A percentile compares a stretch with the other conserved stretches of the same genome.
Conservation (phyloP, 495 filamentous ascomycete genomes). For the Entonaema liquescens region DNA sequence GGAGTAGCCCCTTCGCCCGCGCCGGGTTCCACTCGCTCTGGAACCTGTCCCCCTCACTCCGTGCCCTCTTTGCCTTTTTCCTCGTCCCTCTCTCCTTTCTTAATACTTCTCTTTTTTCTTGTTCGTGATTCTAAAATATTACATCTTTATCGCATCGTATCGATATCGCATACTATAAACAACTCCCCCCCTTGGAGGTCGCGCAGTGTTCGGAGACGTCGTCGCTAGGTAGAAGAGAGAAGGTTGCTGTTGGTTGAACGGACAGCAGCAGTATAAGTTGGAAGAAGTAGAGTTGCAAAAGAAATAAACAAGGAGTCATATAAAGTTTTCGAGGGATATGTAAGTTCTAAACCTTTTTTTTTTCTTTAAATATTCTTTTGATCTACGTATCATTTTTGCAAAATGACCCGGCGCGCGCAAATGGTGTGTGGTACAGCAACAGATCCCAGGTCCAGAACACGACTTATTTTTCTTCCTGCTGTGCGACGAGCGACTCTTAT, state of each 20-base stretch:
- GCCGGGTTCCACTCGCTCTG: constrained; percentile 35
- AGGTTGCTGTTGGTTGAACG: constrained; percentile 37
- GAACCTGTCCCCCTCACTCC: constrained; percentile 38
- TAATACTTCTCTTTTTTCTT: constrained; percentile 24
- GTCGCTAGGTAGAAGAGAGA: constrained; percentile 36
- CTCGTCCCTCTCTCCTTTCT: constrained; percentile 35
- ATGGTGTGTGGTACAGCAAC: constrained; percentile 43
- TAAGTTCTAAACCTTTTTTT: constrained; percentile 22
- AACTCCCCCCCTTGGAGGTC: constrained; percentile 28
- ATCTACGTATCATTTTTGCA: constrained; percentile 13
- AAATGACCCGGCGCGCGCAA: constrained; percentile 25
- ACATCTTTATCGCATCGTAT: constrained; percentile 25
- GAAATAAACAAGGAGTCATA: constrained; percentile 23
- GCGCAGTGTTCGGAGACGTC: constrained; percentile 41
- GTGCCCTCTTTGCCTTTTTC: constrained; percentile 41
- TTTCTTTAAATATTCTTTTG: neutral
- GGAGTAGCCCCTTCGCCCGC: constrained; percentile 39
- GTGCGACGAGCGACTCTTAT: constrained; percentile 24
- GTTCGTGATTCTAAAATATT: constrained; percentile 34
- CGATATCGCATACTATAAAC: constrained; percentile 31
- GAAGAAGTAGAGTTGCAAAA: constrained; percentile 16
- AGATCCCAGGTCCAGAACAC: constrained; percentile 11
- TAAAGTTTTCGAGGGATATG: constrained; percentile 23
- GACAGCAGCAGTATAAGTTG: constrained; percentile 27
- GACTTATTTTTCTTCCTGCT: constrained; percentile 17